These are phyloP conservation scores for Colletotrichum spaethianum DNA, from an alignment of 2,329 filamentous ascomycete genomes.

Conservation along the genomic window DNA sequence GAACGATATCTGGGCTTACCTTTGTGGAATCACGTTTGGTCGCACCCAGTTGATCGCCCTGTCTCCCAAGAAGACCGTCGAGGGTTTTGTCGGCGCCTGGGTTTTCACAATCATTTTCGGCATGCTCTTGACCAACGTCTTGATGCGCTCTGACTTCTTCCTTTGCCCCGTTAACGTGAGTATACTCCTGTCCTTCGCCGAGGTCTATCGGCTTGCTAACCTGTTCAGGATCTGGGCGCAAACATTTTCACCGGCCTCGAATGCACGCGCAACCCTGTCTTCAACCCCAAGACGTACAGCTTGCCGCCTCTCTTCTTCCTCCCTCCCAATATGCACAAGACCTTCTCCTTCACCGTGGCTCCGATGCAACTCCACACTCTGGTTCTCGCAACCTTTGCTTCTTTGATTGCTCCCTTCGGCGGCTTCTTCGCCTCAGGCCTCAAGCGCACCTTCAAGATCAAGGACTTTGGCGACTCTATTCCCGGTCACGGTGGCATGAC, in stretches of 20 bases:
- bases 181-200: constrained; percentile 10
- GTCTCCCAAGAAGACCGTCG: constrained; percentile 98
- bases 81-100: constrained; percentile 97
- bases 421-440: constrained; percentile 98
- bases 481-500: constrained; percentile 98
- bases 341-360: constrained; percentile 79
- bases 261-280: constrained; percentile 93
- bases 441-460: constrained; percentile 99
- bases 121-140: constrained; percentile 83
- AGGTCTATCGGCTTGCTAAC: constrained; percentile 6
- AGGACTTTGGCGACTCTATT: constrained; percentile 99
- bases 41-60: constrained; percentile 97
- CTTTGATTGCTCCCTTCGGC: constrained; percentile 95
- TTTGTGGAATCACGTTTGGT: constrained; percentile 97
- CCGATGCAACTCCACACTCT: constrained; percentile 96
- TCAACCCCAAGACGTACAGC: constrained; percentile 82
- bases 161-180: constrained; percentile 93
- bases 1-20: constrained; percentile 98
- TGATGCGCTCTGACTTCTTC: constrained; percentile 96
- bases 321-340: constrained; percentile 63
- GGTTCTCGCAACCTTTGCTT: constrained; percentile 92
- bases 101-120: constrained; percentile 93
- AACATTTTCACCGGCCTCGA: constrained; percentile 93
- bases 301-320: constrained; percentile 81
- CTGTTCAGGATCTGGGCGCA: constrained; percentile 82